Evolutionary conservation across 2,329 filamentous ascomycete genomes (phyloP).

Genomic region (Fusarium sp.): DNA sequence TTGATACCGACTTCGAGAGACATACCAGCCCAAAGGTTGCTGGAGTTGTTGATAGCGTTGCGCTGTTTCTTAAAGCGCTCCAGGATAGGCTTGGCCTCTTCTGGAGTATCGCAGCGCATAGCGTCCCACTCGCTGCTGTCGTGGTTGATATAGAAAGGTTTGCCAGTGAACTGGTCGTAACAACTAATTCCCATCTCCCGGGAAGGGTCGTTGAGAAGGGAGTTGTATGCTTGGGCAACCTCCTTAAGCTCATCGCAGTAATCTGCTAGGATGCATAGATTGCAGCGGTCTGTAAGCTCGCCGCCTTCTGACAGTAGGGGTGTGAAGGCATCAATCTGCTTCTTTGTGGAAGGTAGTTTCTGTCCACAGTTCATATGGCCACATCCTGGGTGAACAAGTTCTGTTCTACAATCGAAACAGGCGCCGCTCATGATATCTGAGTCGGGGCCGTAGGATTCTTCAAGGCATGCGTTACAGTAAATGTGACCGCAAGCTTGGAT

Average conservation of each 20-base stretch:
- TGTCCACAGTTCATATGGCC: neutral
- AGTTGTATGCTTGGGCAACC: neutral
- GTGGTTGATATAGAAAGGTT: neutral
- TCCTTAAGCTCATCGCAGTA: neutral
- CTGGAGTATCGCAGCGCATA: neutral
- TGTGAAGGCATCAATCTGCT: neutral
- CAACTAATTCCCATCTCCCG: neutral
- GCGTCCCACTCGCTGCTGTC: neutral
- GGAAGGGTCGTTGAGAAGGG: neutral
- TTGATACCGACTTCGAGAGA: neutral
- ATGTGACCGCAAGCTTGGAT: slow-evolving; percentile 15
- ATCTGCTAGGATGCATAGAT: neutral
- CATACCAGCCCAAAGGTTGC: neutral
- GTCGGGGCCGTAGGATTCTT: neutral
- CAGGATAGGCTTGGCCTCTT: neutral
- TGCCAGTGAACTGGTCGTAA: neutral
- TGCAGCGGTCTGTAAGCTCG: neutral
- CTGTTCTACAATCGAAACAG: neutral
- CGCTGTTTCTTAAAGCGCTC: neutral
- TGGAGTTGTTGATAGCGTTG: neutral
- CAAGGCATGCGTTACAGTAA: neutral
- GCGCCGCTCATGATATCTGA: neutral
- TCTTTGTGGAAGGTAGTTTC: neutral
- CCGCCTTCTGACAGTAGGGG: neutral
- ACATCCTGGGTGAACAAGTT: neutral